A percentile compares a stretch with the other conserved stretches of the same genome.
Conservation (phyloP, 352 stramenopile genomes). For the Phytophthora pini region DNA sequence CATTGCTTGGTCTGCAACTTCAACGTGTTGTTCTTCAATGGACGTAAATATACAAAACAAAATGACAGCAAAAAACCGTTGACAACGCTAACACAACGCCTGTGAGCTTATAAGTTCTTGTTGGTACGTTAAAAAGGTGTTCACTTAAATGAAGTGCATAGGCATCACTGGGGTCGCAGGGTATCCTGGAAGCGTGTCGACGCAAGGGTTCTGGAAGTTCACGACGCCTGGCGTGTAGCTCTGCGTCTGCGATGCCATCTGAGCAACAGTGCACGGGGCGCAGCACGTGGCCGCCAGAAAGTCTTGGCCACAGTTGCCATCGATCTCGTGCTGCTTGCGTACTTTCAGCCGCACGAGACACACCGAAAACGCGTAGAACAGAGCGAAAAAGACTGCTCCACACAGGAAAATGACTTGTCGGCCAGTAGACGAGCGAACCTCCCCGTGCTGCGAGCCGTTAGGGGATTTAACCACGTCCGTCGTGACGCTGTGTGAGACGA, state of each 20-base stretch:
- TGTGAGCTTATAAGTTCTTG: neutral
- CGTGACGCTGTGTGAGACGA: conserved; percentile 30
- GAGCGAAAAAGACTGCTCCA: conserved; percentile 21
- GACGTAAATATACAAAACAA: too few species aligned
- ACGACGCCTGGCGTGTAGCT: conserved; percentile 61
- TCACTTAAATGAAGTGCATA: conserved; percentile 22
- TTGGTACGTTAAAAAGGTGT: neutral
- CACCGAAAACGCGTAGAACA: conserved; percentile 34
- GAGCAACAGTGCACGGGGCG: conserved; percentile 54
- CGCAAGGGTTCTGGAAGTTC: conserved; percentile 34
- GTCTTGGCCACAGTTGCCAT: conserved; percentile 30
- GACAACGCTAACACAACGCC: neutral
- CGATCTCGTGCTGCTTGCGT: conserved; percentile 52
- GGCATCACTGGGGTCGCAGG: conserved; percentile 8
- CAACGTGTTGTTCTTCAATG: conserved; percentile 2
- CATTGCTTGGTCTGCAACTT: conserved; percentile 7
- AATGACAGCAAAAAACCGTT: too few species aligned
- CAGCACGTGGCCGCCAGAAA: conserved; percentile 33
- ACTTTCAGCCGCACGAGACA: conserved; percentile 39
- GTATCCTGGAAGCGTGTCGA: conserved; percentile 33
- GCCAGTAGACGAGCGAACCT: conserved; percentile 15
- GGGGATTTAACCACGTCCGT: conserved; percentile 11
- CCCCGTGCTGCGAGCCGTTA: neutral
- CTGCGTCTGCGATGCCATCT: conserved; percentile 63
- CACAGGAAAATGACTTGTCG: conserved; percentile 31